A percentile compares a stretch with the other conserved stretches of the same genome.
Conservation (phyloP, 2,329 filamentous ascomycete species). For the Clonostachys sp. region DNA sequence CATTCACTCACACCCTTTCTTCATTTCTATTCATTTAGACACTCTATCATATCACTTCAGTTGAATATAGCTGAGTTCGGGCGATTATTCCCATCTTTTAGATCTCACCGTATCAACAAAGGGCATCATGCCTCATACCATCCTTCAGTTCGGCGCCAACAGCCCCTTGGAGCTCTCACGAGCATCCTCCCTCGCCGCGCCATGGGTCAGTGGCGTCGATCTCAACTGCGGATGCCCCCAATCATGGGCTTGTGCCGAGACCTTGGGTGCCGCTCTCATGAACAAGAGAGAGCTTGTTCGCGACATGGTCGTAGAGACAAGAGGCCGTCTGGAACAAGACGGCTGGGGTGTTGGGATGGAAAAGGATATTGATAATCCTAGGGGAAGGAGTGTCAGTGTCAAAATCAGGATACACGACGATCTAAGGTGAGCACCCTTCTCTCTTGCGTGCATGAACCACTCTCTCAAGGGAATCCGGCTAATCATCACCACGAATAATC, state of each 20-base stretch:
- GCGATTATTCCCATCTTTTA: slow-evolving; percentile 8
- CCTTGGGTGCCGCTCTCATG: slow-evolving; percentile 67
- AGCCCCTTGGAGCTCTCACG: slow-evolving; percentile 56
- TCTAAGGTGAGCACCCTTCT: slow-evolving; percentile 32
- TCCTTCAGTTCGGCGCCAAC: slow-evolving; percentile 65
- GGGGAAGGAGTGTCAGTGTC: slow-evolving; percentile 58
- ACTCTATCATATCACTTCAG: background rate
- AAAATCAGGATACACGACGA: slow-evolving; percentile 68
- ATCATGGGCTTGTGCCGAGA: slow-evolving; percentile 66
- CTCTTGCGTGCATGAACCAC: background rate
- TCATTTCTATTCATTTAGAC: background rate
- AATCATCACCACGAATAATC: background rate
- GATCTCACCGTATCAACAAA: slow-evolving; percentile 58
- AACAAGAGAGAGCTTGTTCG: slow-evolving; percentile 58
- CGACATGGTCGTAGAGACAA: slow-evolving; percentile 57
- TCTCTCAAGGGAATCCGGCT: background rate
- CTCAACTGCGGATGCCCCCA: slow-evolving; percentile 73
- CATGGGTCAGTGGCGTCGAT: slow-evolving; percentile 60
- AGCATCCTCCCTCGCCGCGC: slow-evolving; percentile 56
- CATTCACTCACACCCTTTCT: background rate
- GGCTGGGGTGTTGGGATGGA: slow-evolving; percentile 47
- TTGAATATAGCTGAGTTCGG: background rate
- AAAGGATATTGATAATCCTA: slow-evolving; percentile 32
- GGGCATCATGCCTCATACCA: slow-evolving; percentile 49
- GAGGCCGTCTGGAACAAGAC: slow-evolving; percentile 41